A percentile compares a stretch with the other conserved stretches of the same genome.
Conservation (phyloP, 108 stramenopile genomes). For the Phaeodactylum tricornutum region DNA sequence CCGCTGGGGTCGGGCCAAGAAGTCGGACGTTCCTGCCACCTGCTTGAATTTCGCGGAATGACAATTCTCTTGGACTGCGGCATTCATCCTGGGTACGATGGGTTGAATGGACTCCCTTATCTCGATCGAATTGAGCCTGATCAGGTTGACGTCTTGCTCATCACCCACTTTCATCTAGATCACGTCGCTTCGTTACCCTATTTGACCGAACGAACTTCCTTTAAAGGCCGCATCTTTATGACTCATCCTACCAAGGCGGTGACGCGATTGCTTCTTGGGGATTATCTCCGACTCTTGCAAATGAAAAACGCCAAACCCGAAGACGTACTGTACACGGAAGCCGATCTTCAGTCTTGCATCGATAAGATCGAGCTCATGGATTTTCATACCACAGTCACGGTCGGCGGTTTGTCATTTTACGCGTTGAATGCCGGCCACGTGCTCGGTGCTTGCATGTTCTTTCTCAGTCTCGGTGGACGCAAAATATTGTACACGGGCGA, state of each 20-base stretch:
- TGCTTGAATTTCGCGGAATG: conserved; percentile 91
- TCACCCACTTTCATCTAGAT: conserved; percentile 98
- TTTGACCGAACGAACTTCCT: conserved; percentile 95
- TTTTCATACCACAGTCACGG: conserved; percentile 86
- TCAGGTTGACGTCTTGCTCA: conserved; percentile 78
- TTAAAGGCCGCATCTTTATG: conserved; percentile 93
- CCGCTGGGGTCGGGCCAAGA: conserved; percentile 79
- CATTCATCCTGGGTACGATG: conserved; percentile 95
- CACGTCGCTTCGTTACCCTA: conserved; percentile 96
- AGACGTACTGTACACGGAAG: conserved; percentile 86
- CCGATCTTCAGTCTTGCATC: conserved; percentile 85
- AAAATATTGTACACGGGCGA: conserved; percentile 97
- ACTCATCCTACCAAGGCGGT: conserved; percentile 99
- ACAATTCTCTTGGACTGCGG: conserved; percentile 96
- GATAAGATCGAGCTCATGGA: conserved; percentile 94
- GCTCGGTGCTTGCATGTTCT: conserved; percentile 97
- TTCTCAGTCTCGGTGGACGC: conserved; percentile 90
- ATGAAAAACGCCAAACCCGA: conserved; percentile 61
- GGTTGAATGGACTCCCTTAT: conserved; percentile 84
- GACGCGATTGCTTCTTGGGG: conserved; percentile 82
- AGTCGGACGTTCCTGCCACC: conserved; percentile 96
- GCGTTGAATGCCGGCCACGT: conserved; percentile 98
- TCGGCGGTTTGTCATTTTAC: conserved; percentile 88
- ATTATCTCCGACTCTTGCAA: conserved; percentile 80
- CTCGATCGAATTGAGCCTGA: conserved; percentile 84